A percentile compares a stretch with the other conserved stretches of the same genome.
Conservation (phyloP, 208 protist genomes). For the Trypanosoma avium region DNA sequence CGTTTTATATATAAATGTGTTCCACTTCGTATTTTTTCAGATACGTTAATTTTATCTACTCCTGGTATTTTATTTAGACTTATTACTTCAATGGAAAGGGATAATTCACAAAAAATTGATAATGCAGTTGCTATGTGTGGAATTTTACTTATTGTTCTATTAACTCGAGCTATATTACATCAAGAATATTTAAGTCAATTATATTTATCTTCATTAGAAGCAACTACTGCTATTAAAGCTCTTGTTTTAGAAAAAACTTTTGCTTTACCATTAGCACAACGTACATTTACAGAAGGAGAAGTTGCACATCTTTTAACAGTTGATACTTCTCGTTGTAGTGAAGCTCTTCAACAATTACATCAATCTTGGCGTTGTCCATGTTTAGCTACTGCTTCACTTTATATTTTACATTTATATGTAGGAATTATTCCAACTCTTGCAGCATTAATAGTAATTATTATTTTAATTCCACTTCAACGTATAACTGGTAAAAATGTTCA, state of each 20-base stretch:
- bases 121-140: slow-evolving; percentile 38
- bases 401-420: slow-evolving; percentile 70
- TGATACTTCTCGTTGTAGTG: slow-evolving; percentile 58
- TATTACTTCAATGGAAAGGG: slow-evolving; percentile 22
- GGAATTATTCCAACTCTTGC: slow-evolving; percentile 51
- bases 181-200: slow-evolving; percentile 73
- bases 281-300: slow-evolving; percentile 55
- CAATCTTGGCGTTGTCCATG: slow-evolving; percentile 75
- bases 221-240: slow-evolving; percentile 51
- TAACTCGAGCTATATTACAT: slow-evolving; percentile 58
- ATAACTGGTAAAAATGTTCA: slow-evolving; percentile 43
- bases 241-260: slow-evolving; percentile 68
- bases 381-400: slow-evolving; percentile 50
- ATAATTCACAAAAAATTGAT: not conserved
- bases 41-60: slow-evolving; percentile 45
- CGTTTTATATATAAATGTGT: slow-evolving; percentile 64
- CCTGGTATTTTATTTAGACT: slow-evolving; percentile 50
- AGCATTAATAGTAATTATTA: slow-evolving; percentile 52
- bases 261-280: slow-evolving; percentile 56
- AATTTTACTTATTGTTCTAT: slow-evolving; percentile 40
- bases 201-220: slow-evolving; percentile 54
- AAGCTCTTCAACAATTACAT: slow-evolving; percentile 72
- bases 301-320: slow-evolving; percentile 63
- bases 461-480: slow-evolving; percentile 60
- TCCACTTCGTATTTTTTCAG: slow-evolving; percentile 59